Evolutionary conservation across 208 protist species (phyloP), one percentile per base, ranked within the genome.

Genomic region (Histomonas meleagridis): DNA sequence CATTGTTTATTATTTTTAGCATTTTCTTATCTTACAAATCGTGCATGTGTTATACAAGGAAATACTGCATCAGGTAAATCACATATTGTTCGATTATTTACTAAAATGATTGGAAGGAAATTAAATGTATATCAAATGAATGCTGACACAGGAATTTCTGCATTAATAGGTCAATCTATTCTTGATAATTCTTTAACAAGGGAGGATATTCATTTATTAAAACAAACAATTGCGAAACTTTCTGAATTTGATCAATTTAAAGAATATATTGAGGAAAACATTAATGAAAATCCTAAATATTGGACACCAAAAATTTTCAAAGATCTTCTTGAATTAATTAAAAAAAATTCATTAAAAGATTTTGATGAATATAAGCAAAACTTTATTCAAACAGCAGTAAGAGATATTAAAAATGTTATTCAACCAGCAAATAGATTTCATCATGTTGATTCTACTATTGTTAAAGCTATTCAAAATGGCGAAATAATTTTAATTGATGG

Each of bases 101-200:
- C 70, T 23, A 46, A 51, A 81, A 53, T 81, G 70, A 7, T 51
- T 81, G 46, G 70, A 81, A 81, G 70, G 16, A 81, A 81, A 51
- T 51, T 81, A 46, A 81, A 53, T 51, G 46, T 81, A 21, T 53
- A 53, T 51, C 46, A 46, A 46, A 46, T 81, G 53, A 57, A 57
- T 57, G 18, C 12, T 57, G 53, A 57, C 18, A 21, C 53, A 21
- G 18, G 18, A 7, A 57, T 57, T 7, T 57, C 53, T 57, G 18
- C 18, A 21, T 57, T 57, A 21, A 57, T 18, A 57, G 53, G 53
- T 21, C 53, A 57, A 57, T 57, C 53, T 18, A 57, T 57, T 57
- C 12, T 57, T 21, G 18, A 57, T 7, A 57, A 57, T 57, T n/a
- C n/a, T n/a, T n/a, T n/a, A n/a, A n/a, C n/a, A n/a, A n/a, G n/a